Evolutionary conservation across 352 stramenopile species (phyloP).

Genomic region (Phytophthora syringae): DNA sequence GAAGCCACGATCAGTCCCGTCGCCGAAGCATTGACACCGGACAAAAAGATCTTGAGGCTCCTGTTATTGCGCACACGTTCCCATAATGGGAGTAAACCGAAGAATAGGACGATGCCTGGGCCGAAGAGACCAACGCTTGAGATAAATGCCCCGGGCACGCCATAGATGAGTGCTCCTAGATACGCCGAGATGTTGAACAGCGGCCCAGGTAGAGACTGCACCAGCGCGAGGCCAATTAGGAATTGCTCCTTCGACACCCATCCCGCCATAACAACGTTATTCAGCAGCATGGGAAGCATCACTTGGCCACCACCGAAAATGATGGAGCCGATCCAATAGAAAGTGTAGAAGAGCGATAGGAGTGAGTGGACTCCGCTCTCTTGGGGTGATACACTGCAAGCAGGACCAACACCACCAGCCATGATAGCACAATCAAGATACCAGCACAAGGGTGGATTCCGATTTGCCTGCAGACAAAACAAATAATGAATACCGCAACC

Average conservation of each 20-base stretch:
- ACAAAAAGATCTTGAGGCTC: conserved; percentile 88
- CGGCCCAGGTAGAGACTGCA: conserved; percentile 93
- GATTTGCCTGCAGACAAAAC: conserved; percentile 65
- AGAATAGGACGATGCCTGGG: conserved; percentile 92
- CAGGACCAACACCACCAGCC: conserved; percentile 71
- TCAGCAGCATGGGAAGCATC: conserved; percentile 91
- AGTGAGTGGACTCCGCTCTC: conserved; percentile 44
- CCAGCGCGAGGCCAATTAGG: conserved; percentile 92
- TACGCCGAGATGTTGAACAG: conserved; percentile 97
- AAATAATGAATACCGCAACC: neutral
- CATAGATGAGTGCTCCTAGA: conserved; percentile 88
- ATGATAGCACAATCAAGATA: conserved; percentile 79
- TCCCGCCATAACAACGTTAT: conserved; percentile 80
- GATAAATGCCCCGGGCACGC: conserved; percentile 89
- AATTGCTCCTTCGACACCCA: conserved; percentile 95
- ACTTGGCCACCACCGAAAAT: conserved; percentile 96
- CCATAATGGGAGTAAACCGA: conserved; percentile 94
- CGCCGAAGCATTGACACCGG: conserved; percentile 91
- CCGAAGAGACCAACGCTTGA: conserved; percentile 92
- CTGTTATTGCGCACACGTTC: conserved; percentile 85
- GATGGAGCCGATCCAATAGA: conserved; percentile 95
- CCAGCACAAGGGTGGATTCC: conserved; percentile 87
- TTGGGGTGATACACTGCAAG: conserved; percentile 61
- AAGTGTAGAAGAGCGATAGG: conserved; percentile 87
- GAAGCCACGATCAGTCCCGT: conserved; percentile 92